Base-by-base conservation (phyloP, 345 rosid genomes). In the Brassica nigra region DNA sequence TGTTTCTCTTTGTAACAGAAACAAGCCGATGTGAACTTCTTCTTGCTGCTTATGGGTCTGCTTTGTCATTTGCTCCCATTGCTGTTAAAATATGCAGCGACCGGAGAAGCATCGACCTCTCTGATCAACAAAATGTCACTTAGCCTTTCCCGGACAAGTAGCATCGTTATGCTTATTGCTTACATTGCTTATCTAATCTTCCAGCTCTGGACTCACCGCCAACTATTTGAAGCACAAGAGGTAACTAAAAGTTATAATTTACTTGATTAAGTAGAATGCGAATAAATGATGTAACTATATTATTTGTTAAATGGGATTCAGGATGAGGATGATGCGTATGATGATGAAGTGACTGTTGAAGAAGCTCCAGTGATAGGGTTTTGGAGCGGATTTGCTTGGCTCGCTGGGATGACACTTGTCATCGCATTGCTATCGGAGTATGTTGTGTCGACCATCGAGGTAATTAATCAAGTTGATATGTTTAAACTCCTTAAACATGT, bases 391-490 rank as follows among this genome's bases (percentile, higher is more conserved):
- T 79, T 91, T 59, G 85, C 75, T 64, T 95, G 98, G 97, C 89
- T 95, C 42, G 76, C 88, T 4, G 97, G 94, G 74, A 93, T 95
- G 97, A 92, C 99, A 14, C 81, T 74, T 52, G 34, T 90, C 77
- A 86, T 95, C 8, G 91, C 96, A 54, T 52, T 95, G 73, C 82
- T 95, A 15, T 95, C 98, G 0, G 93, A 95, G 58, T 95, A 85
- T 77, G 91, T 90, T 28, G 99, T 92, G 39, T 85, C 78, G 72
- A 92, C 99, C 0, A 95, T 95, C 42, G 95, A 95, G 95, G 97
- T 89, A 77, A 47, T 3, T 27, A n/a, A 27, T 15, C 4, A 8
- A 27, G 30, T 70, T 1, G n/a, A 70, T 75, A 23, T 47, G 61
- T 52, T 5, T 61, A 4, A 66, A 27, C 0, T 6, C n/a, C 2